A percentile compares a stretch with the other conserved stretches of the same genome.
Conservation (phyloP, 805 yeast species). For the Nakazawaea siamensis region DNA sequence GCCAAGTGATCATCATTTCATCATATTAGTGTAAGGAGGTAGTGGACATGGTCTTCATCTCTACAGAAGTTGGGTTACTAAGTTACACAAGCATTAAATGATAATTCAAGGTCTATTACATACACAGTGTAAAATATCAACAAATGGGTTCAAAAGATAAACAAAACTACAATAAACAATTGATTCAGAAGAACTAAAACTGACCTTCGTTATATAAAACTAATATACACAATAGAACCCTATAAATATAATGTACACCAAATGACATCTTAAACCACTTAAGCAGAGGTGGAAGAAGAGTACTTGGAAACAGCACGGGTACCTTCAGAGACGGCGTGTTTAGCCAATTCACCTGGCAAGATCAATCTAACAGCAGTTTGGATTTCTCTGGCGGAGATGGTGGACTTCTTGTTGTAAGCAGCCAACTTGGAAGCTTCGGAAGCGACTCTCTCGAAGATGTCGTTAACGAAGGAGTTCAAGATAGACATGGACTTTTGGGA, state of each 20-base stretch:
- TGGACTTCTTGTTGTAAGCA: conserved; percentile 97
- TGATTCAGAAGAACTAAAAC: no score
- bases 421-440: conserved; percentile 97
- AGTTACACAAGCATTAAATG: no score
- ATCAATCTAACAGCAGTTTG: conserved; percentile 98
- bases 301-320: conserved; percentile 96
- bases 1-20: no score
- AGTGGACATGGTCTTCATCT: no score
- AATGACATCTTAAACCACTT: conserved; percentile 10
- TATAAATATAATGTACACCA: conserved; percentile 9
- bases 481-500: conserved; percentile 98
- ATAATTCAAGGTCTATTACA: no score
- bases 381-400: conserved; percentile 96
- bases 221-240: conserved; percentile 12
- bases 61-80: no score
- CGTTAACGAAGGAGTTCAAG: conserved; percentile 97
- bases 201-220: conserved; percentile 11
- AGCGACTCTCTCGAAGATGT: conserved; percentile 96
- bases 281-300: conserved; percentile 54
- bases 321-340: conserved; percentile 98
- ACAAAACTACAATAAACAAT: no score
- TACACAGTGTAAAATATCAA: no score
- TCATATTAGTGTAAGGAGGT: no score
- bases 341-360: conserved; percentile 97
- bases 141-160: no score